phyloP scores from a whole-genome alignment of 371 early-diverging fungal species.

The Syncephalastrum monosporum region DNA sequence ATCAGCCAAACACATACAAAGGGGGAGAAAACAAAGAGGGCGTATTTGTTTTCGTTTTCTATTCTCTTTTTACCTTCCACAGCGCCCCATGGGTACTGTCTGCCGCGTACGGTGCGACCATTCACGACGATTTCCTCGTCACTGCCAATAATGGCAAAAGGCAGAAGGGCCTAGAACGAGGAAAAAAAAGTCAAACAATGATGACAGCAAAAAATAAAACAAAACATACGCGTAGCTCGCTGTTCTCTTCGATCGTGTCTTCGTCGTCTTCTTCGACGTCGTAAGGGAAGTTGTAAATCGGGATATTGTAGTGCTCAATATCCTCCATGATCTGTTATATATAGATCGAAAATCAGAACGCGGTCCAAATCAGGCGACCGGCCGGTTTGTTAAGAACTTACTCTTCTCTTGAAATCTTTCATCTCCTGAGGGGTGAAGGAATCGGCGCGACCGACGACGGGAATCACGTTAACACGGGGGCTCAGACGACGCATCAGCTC shows the following conservation, averaged over 20 bases:
- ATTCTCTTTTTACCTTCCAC: conserved; percentile 71
- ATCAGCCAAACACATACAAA: not conserved
- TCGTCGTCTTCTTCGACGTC: conserved; percentile 83
- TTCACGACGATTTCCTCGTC: conserved; percentile 88
- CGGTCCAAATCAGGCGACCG: too few species aligned
- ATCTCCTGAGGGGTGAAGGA: conserved; percentile 75
- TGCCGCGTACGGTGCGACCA: conserved; percentile 81
- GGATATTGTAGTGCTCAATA: conserved; percentile 90
- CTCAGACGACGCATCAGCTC: conserved; percentile 94
- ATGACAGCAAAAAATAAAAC: not conserved
- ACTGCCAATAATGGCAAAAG: conserved; percentile 96
- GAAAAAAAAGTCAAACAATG: not conserved
- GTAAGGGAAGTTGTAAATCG: conserved; percentile 83
- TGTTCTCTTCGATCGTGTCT: conserved; percentile 95
- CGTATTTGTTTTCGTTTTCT: not conserved
- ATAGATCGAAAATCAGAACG: not conserved
- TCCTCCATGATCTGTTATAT: conserved; percentile 80
- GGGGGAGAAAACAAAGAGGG: not conserved
- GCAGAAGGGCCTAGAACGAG: conserved; percentile 69
- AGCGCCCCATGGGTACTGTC: conserved; percentile 99
- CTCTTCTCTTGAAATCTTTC: conserved; percentile 82
- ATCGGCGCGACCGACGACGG: conserved; percentile 83
- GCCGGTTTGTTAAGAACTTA: conserved; percentile 21
- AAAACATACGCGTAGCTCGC: conserved; percentile 71
- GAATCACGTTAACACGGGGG: conserved; percentile 93